Base-by-base conservation (phyloP, 352 stramenopile species). In the Blastocystis sp. region DNA sequence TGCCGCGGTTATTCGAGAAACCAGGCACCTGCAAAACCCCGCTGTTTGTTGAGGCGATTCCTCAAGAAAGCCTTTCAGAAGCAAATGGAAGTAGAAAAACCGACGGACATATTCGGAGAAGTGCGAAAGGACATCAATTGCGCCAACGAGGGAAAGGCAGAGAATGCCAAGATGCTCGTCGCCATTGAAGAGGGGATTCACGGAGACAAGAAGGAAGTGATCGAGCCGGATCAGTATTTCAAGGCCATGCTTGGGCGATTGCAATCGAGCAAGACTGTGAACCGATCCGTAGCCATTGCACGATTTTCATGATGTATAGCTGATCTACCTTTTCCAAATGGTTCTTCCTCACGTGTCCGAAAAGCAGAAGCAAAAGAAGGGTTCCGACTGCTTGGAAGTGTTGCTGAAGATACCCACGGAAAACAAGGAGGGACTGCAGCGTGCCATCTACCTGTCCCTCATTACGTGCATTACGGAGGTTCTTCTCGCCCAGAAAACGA, bases 301-400 rank as follows among this genome's bases (percentile, higher is more conserved):
- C 3, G 10, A 19, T 21, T 57, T 57, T 57, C 48, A 57, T 14
- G 0, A 57, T 17, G 17, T 40, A 1, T 88, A 88, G 78, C 34
- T 78, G 17, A 21, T 88, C 9, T 88, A 79, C 34, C 34, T 88
- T 19, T 52, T 88, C n/a, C 78, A 88, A 34, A 59, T 66, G n/a
- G 48, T 88, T 77, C 61, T 88, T 52, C 61, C 78, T 62, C n/a
- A 42, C 19, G 64, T 88, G 9, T 14, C 40, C 21, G 48, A 65
- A 3, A 61, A 60, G 28, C 17, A 63, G 28, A 88, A 88, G 38
- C 24, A 24, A 42, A 57, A 34, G 11, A 68, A 64, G 21, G 24
- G 0, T 10, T 42, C 21, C 9, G 60, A 77, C 17, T 48, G 28
- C 0, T 17, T 88, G n/a, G 40, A 34, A 48, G 64, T 77, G 0